phyloP scores from a whole-genome alignment of 73 alveolate genomes.

The Tetrahymena malaccensis region DNA sequence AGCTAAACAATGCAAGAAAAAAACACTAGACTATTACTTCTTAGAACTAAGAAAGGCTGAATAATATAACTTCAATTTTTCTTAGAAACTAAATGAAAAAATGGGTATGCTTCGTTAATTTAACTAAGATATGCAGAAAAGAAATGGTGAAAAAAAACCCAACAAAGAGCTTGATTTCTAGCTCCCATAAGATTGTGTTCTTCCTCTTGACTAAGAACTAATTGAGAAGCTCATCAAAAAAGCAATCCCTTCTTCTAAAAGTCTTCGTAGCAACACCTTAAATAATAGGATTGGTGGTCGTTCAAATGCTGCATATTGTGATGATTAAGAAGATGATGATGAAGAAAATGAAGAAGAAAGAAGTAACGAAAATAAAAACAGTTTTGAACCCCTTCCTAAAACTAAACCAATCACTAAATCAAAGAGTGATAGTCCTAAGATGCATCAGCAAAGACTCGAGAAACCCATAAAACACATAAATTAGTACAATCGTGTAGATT shows the following conservation, averaged over 20 bases:
- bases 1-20: neutral
- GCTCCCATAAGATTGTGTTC: neutral
- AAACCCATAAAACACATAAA: neutral
- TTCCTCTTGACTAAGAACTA: neutral
- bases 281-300: neutral
- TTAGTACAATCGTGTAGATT: neutral
- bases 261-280: neutral
- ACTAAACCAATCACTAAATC: neutral
- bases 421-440: neutral
- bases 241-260: neutral
- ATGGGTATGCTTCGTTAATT: neutral
- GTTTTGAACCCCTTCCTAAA: neutral
- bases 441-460: neutral
- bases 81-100: neutral
- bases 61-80: neutral
- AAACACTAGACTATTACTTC: neutral
- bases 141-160: neutral
- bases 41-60: neutral
- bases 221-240: neutral
- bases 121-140: neutral
- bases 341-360: neutral
- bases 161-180: neutral
- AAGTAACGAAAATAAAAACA: neutral
- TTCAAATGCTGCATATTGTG: neutral
- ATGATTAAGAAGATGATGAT: neutral